These are phyloP conservation scores for Lactifluus subvellereus DNA, from an alignment of 768 basidiomycete species.

Conservation along the genomic window DNA sequence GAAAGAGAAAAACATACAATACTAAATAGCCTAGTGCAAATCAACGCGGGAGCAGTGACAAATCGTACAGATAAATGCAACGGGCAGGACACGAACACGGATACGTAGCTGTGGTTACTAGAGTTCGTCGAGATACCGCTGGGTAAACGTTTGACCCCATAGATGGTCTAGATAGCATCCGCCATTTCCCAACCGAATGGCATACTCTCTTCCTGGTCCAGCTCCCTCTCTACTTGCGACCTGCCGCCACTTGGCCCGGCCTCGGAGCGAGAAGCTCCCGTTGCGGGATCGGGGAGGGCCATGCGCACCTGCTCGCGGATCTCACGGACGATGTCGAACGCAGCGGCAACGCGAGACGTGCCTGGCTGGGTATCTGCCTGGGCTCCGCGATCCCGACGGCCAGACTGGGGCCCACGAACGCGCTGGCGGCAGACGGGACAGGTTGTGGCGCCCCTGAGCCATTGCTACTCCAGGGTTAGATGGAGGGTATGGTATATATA, in stretches of 20 bases:
- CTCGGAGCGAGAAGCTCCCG: not conserved
- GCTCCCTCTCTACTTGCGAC: slow-evolving; percentile 8
- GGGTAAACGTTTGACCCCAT: slow-evolving; percentile 1
- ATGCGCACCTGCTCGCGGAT: slow-evolving; percentile 13
- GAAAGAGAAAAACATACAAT: not conserved
- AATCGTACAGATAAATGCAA: slow-evolving; percentile 12
- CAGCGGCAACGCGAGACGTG: not conserved
- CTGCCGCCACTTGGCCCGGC: not conserved
- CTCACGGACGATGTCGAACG: slow-evolving; percentile 2
- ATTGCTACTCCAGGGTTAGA: slow-evolving; percentile 48
- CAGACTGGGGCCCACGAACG: slow-evolving; percentile 36
- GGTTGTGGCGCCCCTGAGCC: slow-evolving; percentile 68
- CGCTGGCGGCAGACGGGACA: slow-evolving; percentile 77
- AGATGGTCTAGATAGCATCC: slow-evolving; percentile 11
- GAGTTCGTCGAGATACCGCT: slow-evolving; percentile 5
- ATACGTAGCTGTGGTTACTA: slow-evolving; percentile 2
- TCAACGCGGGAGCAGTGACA: slow-evolving; percentile 3
- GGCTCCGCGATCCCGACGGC: slow-evolving; percentile 9
- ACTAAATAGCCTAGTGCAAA: slow-evolving; percentile 6
- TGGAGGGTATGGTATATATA: not conserved
- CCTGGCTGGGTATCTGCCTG: slow-evolving; percentile 3
- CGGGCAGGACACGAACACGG: not conserved
- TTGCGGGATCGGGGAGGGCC: not conserved
- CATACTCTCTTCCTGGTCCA: slow-evolving; percentile 11
- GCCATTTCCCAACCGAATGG: slow-evolving; percentile 10